phyloP scores from a whole-genome alignment of 768 basidiomycete species.

The Pleurotus djamor region DNA sequence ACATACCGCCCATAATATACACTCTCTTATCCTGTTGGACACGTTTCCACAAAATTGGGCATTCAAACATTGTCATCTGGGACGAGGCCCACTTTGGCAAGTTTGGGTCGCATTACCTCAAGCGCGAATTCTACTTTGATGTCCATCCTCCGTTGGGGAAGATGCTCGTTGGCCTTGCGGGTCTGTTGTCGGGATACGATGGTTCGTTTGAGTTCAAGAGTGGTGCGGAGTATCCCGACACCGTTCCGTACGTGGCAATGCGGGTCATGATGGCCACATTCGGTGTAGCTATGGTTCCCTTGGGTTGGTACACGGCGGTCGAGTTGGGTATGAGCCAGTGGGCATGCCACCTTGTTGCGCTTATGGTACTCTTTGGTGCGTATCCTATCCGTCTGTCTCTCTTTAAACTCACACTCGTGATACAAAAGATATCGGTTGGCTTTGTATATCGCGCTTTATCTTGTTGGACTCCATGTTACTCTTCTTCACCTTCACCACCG shows the following conservation, averaged over 20 bases:
- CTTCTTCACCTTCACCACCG: conserved; percentile 97
- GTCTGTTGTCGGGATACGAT: conserved; percentile 87
- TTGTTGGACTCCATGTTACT: conserved; percentile 98
- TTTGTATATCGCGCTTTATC: conserved; percentile 96
- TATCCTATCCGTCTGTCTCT: background rate
- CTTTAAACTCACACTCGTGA: background rate
- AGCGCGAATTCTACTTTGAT: conserved; percentile 99
- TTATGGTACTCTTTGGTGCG: conserved; percentile 92
- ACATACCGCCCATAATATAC: conserved; percentile 79
- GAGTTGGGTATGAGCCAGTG: conserved; percentile 90
- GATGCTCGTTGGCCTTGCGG: conserved; percentile 96
- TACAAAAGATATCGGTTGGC: conserved; percentile 88
- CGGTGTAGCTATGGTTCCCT: conserved; percentile 92
- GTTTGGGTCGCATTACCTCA: conserved; percentile 97
- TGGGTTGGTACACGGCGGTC: conserved; percentile 95
- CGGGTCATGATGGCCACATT: conserved; percentile 92
- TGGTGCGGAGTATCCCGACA: conserved; percentile 78
- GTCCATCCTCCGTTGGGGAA: conserved; percentile 98
- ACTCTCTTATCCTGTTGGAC: conserved; percentile 95
- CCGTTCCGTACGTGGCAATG: conserved; percentile 93
- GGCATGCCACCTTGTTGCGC: conserved; percentile 87
- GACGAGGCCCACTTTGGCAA: conserved; percentile 99
- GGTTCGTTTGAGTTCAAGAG: conserved; percentile 94
- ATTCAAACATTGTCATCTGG: conserved; percentile 87
- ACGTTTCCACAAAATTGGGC: conserved; percentile 90